Conservation (phyloP, 2,329 filamentous ascomycete species). For the Hawksworthiomyces lignivorus region DNA sequence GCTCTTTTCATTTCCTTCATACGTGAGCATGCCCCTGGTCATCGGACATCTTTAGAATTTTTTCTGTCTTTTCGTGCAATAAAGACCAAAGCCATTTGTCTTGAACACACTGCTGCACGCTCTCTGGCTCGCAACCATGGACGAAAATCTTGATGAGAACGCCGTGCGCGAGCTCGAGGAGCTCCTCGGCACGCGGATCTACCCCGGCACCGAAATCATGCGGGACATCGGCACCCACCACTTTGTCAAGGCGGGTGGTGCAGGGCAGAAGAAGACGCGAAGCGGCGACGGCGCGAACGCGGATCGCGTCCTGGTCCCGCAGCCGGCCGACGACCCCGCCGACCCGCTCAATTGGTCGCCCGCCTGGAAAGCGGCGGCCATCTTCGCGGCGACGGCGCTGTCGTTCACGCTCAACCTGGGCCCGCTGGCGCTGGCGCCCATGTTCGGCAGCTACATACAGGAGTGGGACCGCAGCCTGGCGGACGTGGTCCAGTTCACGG, state of each 20-base stretch:
- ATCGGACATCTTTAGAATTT: too few relatives aligned
- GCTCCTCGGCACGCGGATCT: conserved; percentile 19
- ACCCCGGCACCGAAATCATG: conserved; percentile 32
- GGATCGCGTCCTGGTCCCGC: conserved; percentile 39
- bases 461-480: conserved; percentile 45
- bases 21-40: too few relatives aligned
- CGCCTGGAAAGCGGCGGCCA: conserved; percentile 34
- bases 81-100: too few relatives aligned
- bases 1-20: too few relatives aligned
- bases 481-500: conserved; percentile 41
- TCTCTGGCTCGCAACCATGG: too few relatives aligned
- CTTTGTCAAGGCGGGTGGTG: conserved; percentile 56
- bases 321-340: conserved; percentile 37
- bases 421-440: conserved; percentile 36
- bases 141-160: conserved; percentile 9
- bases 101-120: too few relatives aligned
- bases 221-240: conserved; percentile 51
- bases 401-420: conserved; percentile 34
- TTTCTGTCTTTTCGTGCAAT: too few relatives aligned
- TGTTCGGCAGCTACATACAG: conserved; percentile 51
- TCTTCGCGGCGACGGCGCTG: conserved; percentile 27
- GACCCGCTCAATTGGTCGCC: conserved; percentile 42
- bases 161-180: conserved; percentile 10
- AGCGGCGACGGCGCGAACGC: conserved; percentile 22
- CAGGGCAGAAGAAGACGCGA: too few relatives aligned